phyloP scores from a whole-genome alignment of 768 basidiomycete genomes.

The Boletus reticulatus region DNA sequence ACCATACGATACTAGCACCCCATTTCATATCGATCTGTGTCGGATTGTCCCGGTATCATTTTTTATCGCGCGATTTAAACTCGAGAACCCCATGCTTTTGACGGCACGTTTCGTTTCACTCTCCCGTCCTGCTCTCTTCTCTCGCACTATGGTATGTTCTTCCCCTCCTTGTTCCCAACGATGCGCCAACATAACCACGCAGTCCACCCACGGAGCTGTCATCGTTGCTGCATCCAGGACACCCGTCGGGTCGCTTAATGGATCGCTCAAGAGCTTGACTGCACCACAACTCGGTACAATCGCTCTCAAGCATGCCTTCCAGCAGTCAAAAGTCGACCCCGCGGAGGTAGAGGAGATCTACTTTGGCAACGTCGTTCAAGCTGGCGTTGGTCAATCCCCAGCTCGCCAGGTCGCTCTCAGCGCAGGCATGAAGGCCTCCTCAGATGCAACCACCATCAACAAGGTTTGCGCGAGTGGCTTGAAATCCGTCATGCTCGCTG shows the following conservation, averaged over 20 bases:
- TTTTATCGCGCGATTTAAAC: constrained; percentile 16
- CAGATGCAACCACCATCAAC: constrained; percentile 99
- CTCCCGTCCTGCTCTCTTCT: constrained; percentile 38
- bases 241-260: constrained; percentile 91
- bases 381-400: constrained; percentile 96
- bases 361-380: constrained; percentile 98
- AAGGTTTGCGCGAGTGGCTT: constrained; percentile 99
- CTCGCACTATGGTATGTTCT: constrained; percentile 51
- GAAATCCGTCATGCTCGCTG: constrained; percentile 92
- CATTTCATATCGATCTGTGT: constrained; percentile 2
- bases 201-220: constrained; percentile 73
- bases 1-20: too few relatives aligned
- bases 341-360: constrained; percentile 90
- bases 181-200: neutral
- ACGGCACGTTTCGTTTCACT: constrained; percentile 39
- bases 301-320: constrained; percentile 89
- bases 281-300: constrained; percentile 88
- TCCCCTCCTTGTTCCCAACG: neutral
- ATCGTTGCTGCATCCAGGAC: constrained; percentile 94
- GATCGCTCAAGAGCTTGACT: constrained; percentile 81
- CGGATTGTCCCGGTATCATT: constrained; percentile 20
- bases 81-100: constrained; percentile 37
- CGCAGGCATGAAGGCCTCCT: constrained; percentile 78
- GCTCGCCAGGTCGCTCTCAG: constrained; percentile 94
- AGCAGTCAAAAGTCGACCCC: constrained; percentile 76